Percentiles rank a stretch among this genome's conserved stretches.
These are phyloP conservation scores for Silene coronaria DNA, from an alignment of 179 eudicot genomes.

Conservation along the genomic window DNA sequence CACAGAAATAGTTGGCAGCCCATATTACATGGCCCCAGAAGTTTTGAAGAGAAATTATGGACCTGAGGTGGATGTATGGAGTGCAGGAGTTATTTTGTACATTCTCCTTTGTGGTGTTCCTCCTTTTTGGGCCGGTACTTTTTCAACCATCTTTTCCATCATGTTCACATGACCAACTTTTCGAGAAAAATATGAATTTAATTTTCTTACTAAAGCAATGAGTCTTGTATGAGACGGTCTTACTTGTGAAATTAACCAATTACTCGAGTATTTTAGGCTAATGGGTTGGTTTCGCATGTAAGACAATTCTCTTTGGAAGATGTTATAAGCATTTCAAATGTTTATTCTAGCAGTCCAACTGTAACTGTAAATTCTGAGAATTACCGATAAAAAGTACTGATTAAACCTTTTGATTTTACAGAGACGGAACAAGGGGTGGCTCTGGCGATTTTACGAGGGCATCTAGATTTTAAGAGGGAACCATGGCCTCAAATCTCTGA, in stretches of 20 bases:
- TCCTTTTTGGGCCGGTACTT: conserved; percentile 52
- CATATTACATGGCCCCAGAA: conserved; percentile 54
- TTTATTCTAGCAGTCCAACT: too few relatives aligned
- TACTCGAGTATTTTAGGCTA: too few relatives aligned
- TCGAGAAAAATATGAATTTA: not conserved
- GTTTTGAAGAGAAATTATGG: conserved; percentile 48
- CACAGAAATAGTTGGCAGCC: conserved; percentile 49
- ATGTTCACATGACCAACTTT: conserved; percentile 3
- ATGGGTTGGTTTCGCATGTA: too few relatives aligned
- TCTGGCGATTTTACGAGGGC: conserved; percentile 71
- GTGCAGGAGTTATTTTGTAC: conserved; percentile 49
- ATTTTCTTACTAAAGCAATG: not conserved
- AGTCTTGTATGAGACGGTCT: too few relatives aligned
- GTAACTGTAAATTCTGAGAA: too few relatives aligned
- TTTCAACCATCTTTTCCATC: conserved; percentile 1
- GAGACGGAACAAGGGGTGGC: conserved; percentile 98
- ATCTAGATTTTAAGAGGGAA: conserved; percentile 82
- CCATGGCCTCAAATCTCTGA: conserved; percentile 98
- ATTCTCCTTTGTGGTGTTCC: conserved; percentile 51
- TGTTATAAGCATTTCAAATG: too few relatives aligned
- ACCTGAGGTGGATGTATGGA: conserved; percentile 49
- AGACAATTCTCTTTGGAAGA: too few relatives aligned
- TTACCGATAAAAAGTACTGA: not conserved
- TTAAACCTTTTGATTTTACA: conserved; percentile 26
- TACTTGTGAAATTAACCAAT: not conserved